phyloP scores from a whole-genome alignment of 2,329 filamentous ascomycete genomes.

The Pestalotiopsis sp. region DNA sequence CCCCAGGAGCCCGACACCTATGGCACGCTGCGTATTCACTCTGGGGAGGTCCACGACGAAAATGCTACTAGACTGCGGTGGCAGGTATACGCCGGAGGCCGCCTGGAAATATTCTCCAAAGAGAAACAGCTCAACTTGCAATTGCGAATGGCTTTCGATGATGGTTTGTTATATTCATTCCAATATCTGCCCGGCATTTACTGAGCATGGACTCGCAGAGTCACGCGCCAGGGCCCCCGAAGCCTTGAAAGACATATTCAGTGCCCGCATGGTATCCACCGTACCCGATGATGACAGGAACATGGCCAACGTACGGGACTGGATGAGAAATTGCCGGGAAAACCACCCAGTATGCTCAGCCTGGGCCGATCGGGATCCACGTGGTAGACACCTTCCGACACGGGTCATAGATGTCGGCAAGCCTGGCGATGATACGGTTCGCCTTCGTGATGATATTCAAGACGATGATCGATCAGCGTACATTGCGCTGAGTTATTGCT shows the following conservation, averaged over 20 bases:
- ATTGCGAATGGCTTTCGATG: neutral
- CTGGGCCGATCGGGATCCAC: neutral
- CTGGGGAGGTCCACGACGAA: neutral
- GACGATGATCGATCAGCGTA: neutral
- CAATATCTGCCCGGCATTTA: neutral
- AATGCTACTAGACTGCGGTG: neutral
- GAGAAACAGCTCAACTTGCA: neutral
- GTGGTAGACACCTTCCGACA: neutral
- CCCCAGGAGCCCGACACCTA: neutral
- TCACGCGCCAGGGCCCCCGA: neutral
- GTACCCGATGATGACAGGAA: neutral
- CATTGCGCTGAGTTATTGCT: slow-evolving; percentile 2
- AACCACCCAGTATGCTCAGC: neutral
- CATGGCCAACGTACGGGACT: neutral
- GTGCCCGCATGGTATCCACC: neutral
- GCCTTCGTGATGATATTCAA: neutral
- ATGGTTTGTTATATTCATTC: neutral
- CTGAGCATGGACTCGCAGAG: neutral
- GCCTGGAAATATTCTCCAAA: neutral
- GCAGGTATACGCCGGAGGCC: neutral
- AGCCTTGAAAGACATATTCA: neutral
- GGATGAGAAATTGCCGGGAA: neutral
- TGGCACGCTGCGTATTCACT: neutral
- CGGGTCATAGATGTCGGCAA: neutral
- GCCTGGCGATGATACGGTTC: neutral